Evolutionary conservation across 2,329 filamentous ascomycete species (phyloP).

Genomic region (Lithohypha guttulata): DNA sequence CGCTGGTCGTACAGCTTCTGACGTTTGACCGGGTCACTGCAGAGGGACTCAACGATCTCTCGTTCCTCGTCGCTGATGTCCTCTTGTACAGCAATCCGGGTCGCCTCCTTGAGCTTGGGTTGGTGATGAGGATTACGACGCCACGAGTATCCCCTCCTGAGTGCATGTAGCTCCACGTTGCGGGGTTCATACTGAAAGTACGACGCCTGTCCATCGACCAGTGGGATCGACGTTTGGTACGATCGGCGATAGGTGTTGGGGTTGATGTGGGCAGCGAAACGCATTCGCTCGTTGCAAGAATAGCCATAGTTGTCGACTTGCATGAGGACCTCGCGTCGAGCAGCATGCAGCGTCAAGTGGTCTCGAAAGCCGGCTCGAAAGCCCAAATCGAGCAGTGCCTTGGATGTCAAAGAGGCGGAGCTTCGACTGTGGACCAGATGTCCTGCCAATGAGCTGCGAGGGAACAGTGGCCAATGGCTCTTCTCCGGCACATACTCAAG

Average conservation of each 20-base stretch:
- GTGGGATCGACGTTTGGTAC: slow-evolving; percentile 5
- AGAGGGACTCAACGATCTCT: not conserved
- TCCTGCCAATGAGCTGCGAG: not conserved
- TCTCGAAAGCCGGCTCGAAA: slow-evolving; percentile 8
- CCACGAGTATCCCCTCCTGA: slow-evolving; percentile 6
- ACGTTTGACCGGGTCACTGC: slow-evolving; percentile 4
- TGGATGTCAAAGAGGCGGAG: slow-evolving; percentile 1
- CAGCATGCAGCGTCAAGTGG: slow-evolving; percentile 9
- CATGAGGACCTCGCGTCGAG: slow-evolving; percentile 9
- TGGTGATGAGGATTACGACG: slow-evolving; percentile 9
- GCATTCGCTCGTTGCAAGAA: slow-evolving; percentile 9
- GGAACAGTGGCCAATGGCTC: slow-evolving; percentile 4
- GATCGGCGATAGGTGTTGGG: slow-evolving; percentile 4
- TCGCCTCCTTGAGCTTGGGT: slow-evolving; percentile 6
- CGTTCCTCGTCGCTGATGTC: not conserved
- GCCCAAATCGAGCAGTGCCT: slow-evolving; percentile 4
- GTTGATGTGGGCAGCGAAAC: slow-evolving; percentile 5
- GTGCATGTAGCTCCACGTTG: not conserved
- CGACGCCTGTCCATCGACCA: slow-evolving; percentile 9
- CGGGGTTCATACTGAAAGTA: slow-evolving; percentile 6
- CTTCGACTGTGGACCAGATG: not conserved
- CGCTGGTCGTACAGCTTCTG: slow-evolving; percentile 10
- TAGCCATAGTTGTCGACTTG: slow-evolving; percentile 11
- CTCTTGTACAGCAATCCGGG: not conserved
- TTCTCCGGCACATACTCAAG: slow-evolving; percentile 4